Percentiles rank a stretch among this genome's conserved stretches.
phyloP scores from a whole-genome alignment of 176 grass and related monocot species.

The Cenchrus purpureus region DNA sequence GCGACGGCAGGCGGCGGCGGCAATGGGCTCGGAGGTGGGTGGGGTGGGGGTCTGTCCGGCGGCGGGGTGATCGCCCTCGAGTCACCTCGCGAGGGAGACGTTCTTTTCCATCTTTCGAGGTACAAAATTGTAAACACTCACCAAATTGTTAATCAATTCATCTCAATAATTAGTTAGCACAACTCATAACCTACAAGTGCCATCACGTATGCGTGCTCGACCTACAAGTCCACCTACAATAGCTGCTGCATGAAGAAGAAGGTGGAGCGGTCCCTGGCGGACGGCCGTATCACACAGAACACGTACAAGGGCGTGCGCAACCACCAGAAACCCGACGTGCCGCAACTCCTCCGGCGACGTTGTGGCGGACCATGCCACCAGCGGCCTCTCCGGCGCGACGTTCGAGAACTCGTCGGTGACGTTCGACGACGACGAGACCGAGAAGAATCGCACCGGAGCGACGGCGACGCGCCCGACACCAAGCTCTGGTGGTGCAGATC shows the following conservation, averaged over 20 bases:
- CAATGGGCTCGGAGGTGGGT: too few relatives aligned
- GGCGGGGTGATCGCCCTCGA: too few relatives aligned
- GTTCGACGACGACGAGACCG: conserved; percentile 65
- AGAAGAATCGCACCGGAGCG: conserved; percentile 46
- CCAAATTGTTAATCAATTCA: not conserved
- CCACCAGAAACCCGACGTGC: conserved; percentile 77
- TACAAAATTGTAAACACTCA: not conserved
- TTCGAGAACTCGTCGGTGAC: conserved; percentile 68
- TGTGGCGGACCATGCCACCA: not conserved
- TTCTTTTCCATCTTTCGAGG: conserved; percentile 56
- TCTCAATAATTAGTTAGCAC: not conserved
- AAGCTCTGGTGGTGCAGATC: conserved; percentile 45
- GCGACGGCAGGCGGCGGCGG: too few relatives aligned
- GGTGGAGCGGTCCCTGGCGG: conserved; percentile 73
- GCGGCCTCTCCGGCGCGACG: conserved; percentile 39
- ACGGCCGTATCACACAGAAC: conserved; percentile 79
- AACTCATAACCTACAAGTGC: not conserved
- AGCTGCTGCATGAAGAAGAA: conserved; percentile 94
- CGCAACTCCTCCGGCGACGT: conserved; percentile 37
- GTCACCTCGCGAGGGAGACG: too few relatives aligned
- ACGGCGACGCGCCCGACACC: conserved; percentile 48
- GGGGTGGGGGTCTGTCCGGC: too few relatives aligned
- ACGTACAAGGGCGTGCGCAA: conserved; percentile 91
- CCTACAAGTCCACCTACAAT: conserved; percentile 84
- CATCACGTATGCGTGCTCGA: not conserved